Percentiles rank a stretch among this genome's conserved stretches.
Conservation (phyloP, 768 basidiomycete genomes). For the Lactifluus subvellereus region DNA sequence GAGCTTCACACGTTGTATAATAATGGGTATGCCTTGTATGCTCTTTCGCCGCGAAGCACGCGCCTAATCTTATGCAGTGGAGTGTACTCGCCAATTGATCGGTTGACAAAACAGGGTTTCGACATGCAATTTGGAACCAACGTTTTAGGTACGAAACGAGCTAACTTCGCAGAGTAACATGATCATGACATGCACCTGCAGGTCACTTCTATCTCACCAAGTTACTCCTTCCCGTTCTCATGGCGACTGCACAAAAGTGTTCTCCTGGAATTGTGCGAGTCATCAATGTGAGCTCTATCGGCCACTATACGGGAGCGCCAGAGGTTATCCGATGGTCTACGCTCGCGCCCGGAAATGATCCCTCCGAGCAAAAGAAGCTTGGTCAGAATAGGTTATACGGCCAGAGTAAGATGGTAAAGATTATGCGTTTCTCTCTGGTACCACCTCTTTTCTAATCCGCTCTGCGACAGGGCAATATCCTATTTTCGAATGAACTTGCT, state of each 20-base stretch:
- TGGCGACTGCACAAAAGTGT: constrained; percentile 27
- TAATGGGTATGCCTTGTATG: background rate
- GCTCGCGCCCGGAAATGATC: background rate
- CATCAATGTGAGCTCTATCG: constrained; percentile 26
- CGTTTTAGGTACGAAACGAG: background rate
- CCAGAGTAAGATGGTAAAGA: constrained; percentile 22
- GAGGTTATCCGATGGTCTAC: constrained; percentile 23
- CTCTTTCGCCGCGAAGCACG: background rate
- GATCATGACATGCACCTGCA: background rate
- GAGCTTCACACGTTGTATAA: constrained; percentile 8
- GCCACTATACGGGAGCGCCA: constrained; percentile 26
- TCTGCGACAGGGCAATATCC: constrained; percentile 37
- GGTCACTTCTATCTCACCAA: constrained; percentile 8
- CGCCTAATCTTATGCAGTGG: background rate
- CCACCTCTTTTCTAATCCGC: background rate
- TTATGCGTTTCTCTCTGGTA: background rate
- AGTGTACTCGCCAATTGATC: background rate
- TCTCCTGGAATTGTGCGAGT: constrained; percentile 29
- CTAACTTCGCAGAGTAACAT: background rate
- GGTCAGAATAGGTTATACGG: constrained; percentile 5
- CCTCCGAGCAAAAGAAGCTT: constrained; percentile 7
- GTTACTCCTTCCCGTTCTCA: constrained; percentile 2
- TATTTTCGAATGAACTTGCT: constrained; percentile 40
- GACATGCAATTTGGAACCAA: background rate
- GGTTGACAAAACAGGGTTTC: background rate